These are phyloP conservation scores for Lentinula lateritia DNA, from an alignment of 768 basidiomycete genomes.

Conservation along the genomic window DNA sequence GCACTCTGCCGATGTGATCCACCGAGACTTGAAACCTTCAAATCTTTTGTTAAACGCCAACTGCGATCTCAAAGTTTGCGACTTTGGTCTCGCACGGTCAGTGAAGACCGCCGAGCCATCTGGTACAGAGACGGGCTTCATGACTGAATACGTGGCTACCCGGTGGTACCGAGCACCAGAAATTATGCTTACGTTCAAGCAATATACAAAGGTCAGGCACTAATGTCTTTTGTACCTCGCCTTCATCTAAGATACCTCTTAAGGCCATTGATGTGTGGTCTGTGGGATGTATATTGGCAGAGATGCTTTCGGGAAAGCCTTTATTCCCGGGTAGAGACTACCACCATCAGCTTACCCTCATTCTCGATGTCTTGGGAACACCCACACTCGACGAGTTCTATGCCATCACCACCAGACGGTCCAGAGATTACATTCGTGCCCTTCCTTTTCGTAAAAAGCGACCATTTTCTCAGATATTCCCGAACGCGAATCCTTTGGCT, in stretches of 20 bases:
- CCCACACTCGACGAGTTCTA: conserved; percentile 98
- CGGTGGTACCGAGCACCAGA: conserved; percentile 99
- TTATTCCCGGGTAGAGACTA: conserved; percentile 96
- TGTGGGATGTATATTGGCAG: conserved; percentile 84
- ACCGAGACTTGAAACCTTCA: conserved; percentile 94
- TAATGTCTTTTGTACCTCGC: conserved; percentile 4
- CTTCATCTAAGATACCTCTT: conserved; percentile 7
- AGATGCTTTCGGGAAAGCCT: conserved; percentile 96
- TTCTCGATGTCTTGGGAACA: conserved; percentile 95
- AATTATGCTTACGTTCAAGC: conserved; percentile 99
- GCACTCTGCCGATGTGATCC: conserved; percentile 94
- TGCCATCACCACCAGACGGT: conserved; percentile 87
- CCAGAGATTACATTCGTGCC: conserved; percentile 92
- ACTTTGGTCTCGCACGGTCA: conserved; percentile 93
- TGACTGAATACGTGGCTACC: conserved; percentile 98
- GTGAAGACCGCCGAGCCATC: conserved; percentile 83
- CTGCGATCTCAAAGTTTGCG: conserved; percentile 92
- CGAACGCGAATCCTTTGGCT: conserved; percentile 80
- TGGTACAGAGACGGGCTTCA: conserved; percentile 81
- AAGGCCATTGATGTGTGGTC: conserved; percentile 91
- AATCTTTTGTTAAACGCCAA: conserved; percentile 97
- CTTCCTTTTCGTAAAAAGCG: conserved; percentile 88
- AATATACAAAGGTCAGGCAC: conserved; percentile 79
- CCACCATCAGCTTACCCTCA: conserved; percentile 93
- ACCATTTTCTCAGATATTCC: conserved; percentile 82